A percentile compares a stretch with the other conserved stretches of the same genome.
Conservation (phyloP, 345 rosid species). For the Eucalyptus decipiens region DNA sequence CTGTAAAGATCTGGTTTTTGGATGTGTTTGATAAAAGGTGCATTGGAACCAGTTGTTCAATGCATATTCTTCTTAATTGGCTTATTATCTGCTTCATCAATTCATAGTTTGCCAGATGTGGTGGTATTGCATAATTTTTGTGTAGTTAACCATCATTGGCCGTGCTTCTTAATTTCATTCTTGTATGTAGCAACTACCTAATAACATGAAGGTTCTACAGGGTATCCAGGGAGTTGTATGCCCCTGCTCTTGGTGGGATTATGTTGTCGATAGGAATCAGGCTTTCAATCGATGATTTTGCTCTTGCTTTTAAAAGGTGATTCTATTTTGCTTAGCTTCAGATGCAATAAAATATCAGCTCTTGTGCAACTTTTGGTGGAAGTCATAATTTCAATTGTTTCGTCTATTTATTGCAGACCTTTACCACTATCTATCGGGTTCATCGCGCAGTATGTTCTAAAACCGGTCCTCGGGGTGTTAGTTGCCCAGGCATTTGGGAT, state of each 20-base stretch:
- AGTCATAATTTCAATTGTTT: neutral
- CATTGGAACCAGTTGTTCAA: neutral
- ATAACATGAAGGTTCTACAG: conserved; percentile 18
- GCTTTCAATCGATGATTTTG: conserved; percentile 78
- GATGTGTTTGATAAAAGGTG: neutral
- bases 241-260: conserved; percentile 96
- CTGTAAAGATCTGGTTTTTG: neutral
- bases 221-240: conserved; percentile 91
- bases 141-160: neutral
- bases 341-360: neutral
- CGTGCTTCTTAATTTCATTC: neutral
- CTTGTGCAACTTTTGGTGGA: neutral
- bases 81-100: neutral
- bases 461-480: conserved; percentile 76
- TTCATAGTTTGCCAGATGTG: neutral
- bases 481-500: conserved; percentile 71
- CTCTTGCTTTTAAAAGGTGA: conserved; percentile 81
- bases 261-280: conserved; percentile 92
- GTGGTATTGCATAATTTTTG: neutral
- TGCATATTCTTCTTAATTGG: neutral
- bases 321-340: neutral
- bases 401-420: conserved; percentile 36
- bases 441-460: conserved; percentile 62
- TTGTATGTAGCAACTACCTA: neutral
- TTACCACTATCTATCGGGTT: conserved; percentile 77